Evolutionary conservation across 306 rosid genomes (phyloP).

Genomic region (Gleditsia sinensis): DNA sequence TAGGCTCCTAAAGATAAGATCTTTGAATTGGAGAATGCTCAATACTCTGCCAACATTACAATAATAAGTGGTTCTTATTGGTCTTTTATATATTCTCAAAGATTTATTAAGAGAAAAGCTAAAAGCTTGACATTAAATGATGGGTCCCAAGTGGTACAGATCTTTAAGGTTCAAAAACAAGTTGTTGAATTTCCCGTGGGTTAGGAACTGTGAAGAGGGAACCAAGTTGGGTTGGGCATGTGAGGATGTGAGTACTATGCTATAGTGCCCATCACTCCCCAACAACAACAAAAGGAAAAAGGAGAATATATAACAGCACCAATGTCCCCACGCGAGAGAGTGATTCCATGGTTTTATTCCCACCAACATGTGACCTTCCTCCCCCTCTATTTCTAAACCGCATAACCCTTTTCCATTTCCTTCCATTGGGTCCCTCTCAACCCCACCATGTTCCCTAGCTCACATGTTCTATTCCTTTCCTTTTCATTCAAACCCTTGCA

Average conservation of each 20-base stretch:
- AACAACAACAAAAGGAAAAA: conserved; percentile 27
- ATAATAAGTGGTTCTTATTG: no score
- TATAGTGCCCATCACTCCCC: conserved; percentile 45
- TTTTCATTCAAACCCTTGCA: conserved; percentile 39
- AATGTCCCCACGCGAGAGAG: conserved; percentile 56
- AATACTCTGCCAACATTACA: no score
- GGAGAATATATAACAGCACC: conserved; percentile 28
- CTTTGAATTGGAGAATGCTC: no score
- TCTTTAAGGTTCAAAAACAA: conserved; percentile 43
- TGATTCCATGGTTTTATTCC: conserved; percentile 63
- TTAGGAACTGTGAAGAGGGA: conserved; percentile 33
- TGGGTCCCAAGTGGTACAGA: conserved; percentile 50
- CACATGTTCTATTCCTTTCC: conserved; percentile 32
- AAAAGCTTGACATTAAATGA: conserved; percentile 30
- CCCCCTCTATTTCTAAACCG: conserved; percentile 37
- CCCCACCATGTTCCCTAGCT: conserved; percentile 46
- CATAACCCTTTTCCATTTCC: conserved; percentile 41
- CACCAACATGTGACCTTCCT: conserved; percentile 60
- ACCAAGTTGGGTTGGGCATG: conserved; percentile 58
- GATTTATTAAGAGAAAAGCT: no score
- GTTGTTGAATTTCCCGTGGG: conserved; percentile 20
- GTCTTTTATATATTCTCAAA: no score
- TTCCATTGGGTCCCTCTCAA: conserved; percentile 30
- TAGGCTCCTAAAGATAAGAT: no score
- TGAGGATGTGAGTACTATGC: conserved; percentile 43